These are phyloP conservation scores for Solanum stenotomum DNA, from an alignment of 257 asterid species.

Conservation along the genomic window DNA sequence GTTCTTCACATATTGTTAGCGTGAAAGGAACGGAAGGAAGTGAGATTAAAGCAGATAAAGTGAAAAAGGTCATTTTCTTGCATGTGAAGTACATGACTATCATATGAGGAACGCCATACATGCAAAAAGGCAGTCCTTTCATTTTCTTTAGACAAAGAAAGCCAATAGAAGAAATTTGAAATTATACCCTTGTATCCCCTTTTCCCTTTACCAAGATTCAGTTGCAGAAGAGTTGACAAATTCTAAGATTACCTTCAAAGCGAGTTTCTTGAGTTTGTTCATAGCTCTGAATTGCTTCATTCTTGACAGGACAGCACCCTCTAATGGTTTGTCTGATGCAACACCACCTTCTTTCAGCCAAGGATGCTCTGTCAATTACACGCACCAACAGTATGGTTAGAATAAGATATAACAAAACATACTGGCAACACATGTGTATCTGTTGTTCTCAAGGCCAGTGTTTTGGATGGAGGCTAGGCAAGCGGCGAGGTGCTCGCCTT, in stretches of 20 bases:
- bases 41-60: not conserved
- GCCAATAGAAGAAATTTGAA: not conserved
- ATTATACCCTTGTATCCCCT: not conserved
- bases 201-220: not conserved
- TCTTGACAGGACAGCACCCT: slow-evolving; percentile 77
- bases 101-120: not conserved
- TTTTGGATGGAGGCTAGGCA: too few relatives aligned
- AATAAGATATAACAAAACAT: not conserved
- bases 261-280: slow-evolving; percentile 88
- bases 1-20: not conserved
- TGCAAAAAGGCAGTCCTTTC: not conserved
- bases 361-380: slow-evolving; percentile 55
- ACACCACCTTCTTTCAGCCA: slow-evolving; percentile 82
- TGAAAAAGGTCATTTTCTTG: not conserved
- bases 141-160: not conserved
- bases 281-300: slow-evolving; percentile 95
- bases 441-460: not conserved
- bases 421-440: not conserved
- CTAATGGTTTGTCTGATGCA: slow-evolving; percentile 80
- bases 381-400: not conserved
- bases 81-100: not conserved
- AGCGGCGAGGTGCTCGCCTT: too few relatives aligned
- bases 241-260: slow-evolving; percentile 53
- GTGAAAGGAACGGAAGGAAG: not conserved
- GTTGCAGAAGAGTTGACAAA: not conserved